phyloP scores from a whole-genome alignment of 2,329 filamentous ascomycete species.

The Monosporascus sp. region DNA sequence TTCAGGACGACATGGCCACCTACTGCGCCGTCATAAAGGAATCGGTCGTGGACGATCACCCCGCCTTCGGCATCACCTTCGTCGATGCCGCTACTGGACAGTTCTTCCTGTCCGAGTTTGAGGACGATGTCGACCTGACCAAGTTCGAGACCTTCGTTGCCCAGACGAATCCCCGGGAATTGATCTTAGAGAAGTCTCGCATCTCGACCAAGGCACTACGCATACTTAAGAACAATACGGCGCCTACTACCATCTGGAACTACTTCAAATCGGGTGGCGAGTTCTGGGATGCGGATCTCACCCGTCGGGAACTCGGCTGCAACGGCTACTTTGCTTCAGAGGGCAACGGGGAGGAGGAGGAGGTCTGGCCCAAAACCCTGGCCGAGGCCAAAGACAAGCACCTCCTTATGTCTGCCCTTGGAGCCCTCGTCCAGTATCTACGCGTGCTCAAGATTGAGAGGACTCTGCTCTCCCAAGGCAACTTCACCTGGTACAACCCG shows the following conservation, averaged over 20 bases:
- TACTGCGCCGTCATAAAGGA: slow-evolving; percentile 96
- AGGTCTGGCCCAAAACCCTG: slow-evolving; percentile 70
- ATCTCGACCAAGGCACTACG: slow-evolving; percentile 85
- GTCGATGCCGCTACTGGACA: slow-evolving; percentile 94
- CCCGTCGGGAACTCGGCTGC: slow-evolving; percentile 73
- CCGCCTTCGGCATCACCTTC: slow-evolving; percentile 87
- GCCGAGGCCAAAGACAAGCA: slow-evolving; percentile 71
- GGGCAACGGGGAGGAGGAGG: slow-evolving; percentile 46
- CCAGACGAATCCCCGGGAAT: slow-evolving; percentile 81
- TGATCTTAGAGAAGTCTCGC: slow-evolving; percentile 81
- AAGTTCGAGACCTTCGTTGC: slow-evolving; percentile 97
- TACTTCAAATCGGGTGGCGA: slow-evolving; percentile 80
- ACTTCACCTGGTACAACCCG: slow-evolving; percentile 87
- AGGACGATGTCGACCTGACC: slow-evolving; percentile 87
- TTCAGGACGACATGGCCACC: slow-evolving; percentile 95
- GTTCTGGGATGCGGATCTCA: slow-evolving; percentile 83
- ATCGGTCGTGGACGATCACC: slow-evolving; percentile 63
- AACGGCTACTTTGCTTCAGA: slow-evolving; percentile 70
- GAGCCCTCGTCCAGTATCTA: slow-evolving; percentile 83
- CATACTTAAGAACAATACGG: slow-evolving; percentile 93
- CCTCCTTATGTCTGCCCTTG: slow-evolving; percentile 82
- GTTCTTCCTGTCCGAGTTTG: slow-evolving; percentile 87
- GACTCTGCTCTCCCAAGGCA: slow-evolving; percentile 80
- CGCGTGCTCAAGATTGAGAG: slow-evolving; percentile 82
- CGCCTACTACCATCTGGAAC: slow-evolving; percentile 92